phyloP scores from a whole-genome alignment of 148 eudicot species.

The Fallopia convolvulus region DNA sequence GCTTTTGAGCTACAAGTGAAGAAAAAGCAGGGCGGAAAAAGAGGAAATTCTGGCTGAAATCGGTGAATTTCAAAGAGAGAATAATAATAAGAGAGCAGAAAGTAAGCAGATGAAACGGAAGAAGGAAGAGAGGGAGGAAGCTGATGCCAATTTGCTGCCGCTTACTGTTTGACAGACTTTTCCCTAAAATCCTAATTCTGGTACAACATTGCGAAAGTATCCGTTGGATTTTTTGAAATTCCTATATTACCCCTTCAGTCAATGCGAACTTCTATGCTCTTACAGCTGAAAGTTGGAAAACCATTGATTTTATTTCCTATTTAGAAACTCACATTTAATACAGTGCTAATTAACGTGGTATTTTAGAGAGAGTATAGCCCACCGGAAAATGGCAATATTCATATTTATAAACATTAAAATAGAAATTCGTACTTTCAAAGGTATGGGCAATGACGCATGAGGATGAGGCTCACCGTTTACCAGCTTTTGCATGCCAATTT shows the following conservation, averaged over 20 bases:
- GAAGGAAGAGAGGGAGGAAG: neutral
- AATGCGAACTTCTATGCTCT: slow-evolving; percentile 31
- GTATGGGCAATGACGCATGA: neutral
- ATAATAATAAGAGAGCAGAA: neutral
- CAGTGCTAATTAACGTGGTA: neutral
- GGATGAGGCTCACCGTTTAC: neutral
- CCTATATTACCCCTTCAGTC: slow-evolving; percentile 58
- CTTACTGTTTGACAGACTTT: neutral
- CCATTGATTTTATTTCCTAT: neutral
- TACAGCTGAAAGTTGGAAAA: neutral
- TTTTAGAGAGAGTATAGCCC: neutral
- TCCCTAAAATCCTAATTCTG: slow-evolving; percentile 13
- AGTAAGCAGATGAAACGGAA: neutral
- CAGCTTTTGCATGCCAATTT: neutral
- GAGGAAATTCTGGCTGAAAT: neutral
- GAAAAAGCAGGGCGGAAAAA: neutral
- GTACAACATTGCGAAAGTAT: slow-evolving; percentile 21
- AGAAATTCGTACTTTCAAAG: neutral
- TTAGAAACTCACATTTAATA: neutral
- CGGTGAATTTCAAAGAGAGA: slow-evolving; percentile 9
- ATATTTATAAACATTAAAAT: neutral
- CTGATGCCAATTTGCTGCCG: neutral
- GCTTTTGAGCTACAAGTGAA: slow-evolving; percentile 8
- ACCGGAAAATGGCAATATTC: neutral
- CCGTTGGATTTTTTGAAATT: slow-evolving; percentile 50